phyloP scores from a whole-genome alignment of 2,329 filamentous ascomycete genomes.

The Hansfordia pulvinata region DNA sequence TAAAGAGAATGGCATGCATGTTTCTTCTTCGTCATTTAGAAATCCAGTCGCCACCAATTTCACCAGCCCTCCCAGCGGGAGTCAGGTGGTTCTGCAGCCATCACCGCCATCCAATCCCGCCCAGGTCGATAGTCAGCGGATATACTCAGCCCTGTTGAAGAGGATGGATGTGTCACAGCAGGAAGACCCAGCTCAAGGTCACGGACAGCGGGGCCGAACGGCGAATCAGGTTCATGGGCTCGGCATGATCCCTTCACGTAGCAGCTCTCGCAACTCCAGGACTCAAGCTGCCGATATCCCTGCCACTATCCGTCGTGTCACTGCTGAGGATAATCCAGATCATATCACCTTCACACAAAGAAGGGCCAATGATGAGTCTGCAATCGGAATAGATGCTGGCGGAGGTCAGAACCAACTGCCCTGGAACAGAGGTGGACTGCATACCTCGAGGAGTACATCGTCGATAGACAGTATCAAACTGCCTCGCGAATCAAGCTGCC shows the following conservation, averaged over 20 bases:
- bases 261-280: slow-evolving; percentile 7
- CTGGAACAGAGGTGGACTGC: too few species aligned
- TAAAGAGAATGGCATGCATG: slow-evolving; percentile 36
- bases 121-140: slow-evolving; percentile 38
- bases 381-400: too few species aligned
- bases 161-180: slow-evolving; percentile 26
- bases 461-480: too few species aligned
- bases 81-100: slow-evolving; percentile 3
- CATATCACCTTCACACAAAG: too few species aligned
- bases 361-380: too few species aligned
- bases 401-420: too few species aligned
- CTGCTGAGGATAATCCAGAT: too few species aligned
- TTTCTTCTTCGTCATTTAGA: slow-evolving; percentile 25
- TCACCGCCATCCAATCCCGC: slow-evolving; percentile 9
- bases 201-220: too few species aligned
- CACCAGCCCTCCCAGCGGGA: slow-evolving; percentile 7
- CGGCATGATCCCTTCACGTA: slow-evolving; percentile 7
- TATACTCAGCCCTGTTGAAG: slow-evolving; percentile 53
- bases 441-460: too few species aligned
- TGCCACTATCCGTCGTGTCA: slow-evolving; percentile 13
- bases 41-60: slow-evolving; percentile 12
- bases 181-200: too few species aligned
- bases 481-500: slow-evolving; percentile 10
- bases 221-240: too few species aligned
- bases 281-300: slow-evolving; percentile 2